Conservation (phyloP, 202 grass and related monocot species). For the Zizania palustris region DNA sequence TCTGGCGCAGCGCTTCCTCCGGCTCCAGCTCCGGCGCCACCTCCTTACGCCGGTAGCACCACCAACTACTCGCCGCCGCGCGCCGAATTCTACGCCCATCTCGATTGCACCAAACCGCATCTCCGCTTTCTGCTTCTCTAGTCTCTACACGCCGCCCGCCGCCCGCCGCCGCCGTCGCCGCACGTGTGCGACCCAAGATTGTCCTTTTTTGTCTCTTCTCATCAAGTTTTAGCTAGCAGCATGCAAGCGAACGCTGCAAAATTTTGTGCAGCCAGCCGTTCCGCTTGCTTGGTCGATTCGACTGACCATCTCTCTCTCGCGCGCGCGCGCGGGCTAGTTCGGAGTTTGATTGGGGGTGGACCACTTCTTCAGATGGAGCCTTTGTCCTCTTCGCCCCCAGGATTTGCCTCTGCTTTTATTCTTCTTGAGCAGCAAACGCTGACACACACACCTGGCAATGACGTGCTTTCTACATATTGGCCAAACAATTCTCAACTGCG, state of each 20-base stretch:
- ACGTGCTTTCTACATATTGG: not conserved
- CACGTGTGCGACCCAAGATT: not conserved
- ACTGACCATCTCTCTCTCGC: not conserved
- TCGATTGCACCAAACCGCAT: not conserved
- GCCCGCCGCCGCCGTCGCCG: not conserved
- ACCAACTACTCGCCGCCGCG: not conserved
- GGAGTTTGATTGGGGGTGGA: not conserved
- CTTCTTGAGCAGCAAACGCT: slow-evolving; percentile 21
- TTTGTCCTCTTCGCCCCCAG: not conserved
- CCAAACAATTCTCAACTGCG: not conserved
- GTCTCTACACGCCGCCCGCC: not conserved
- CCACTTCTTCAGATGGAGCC: not conserved
- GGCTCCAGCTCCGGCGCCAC: slow-evolving; percentile 44
- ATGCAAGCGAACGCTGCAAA: not conserved
- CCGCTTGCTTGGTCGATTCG: not conserved
- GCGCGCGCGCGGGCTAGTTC: not conserved
- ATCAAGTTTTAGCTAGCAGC: not conserved
- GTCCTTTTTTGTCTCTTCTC: not conserved
- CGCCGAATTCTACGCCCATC: not conserved
- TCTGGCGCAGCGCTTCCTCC: slow-evolving; percentile 66
- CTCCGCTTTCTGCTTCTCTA: not conserved
- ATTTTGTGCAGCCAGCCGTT: not conserved
- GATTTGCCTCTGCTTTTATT: not conserved
- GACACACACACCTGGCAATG: not conserved
- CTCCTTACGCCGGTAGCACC: slow-evolving; percentile 33